Percentiles rank a stretch among this genome's conserved stretches.
Evolutionary conservation across 257 asterid genomes (phyloP).

Genomic region (Forsythia viridissima): DNA sequence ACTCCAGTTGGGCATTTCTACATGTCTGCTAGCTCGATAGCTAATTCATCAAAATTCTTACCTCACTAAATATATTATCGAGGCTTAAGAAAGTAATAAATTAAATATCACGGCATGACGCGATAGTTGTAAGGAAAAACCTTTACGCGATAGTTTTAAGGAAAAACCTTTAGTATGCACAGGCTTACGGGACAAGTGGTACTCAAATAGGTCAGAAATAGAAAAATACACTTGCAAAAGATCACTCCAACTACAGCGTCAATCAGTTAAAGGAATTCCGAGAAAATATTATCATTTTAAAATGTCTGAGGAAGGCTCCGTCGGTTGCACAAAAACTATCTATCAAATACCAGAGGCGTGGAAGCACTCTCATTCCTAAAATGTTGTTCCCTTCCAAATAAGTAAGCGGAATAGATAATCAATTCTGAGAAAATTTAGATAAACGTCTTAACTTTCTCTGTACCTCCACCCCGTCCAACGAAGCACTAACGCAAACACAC

Average conservation of each 20-base stretch:
- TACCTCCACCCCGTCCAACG: not conserved
- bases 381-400: not conserved
- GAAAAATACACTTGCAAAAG: not conserved
- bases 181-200: not conserved
- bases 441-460: not conserved
- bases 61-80: not conserved
- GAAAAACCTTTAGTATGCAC: not conserved
- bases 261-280: not conserved
- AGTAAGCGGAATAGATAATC: not conserved
- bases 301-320: not conserved
- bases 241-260: not conserved
- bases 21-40: not conserved
- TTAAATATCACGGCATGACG: not conserved
- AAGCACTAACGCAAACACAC: not conserved
- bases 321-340: not conserved
- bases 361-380: not conserved
- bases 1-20: not conserved
- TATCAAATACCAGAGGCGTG: not conserved
- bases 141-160: not conserved
- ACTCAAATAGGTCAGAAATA: not conserved
- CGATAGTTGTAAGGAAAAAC: not conserved
- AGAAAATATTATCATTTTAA: not conserved
- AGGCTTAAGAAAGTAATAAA: not conserved
- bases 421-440: not conserved
- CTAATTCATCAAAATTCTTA: not conserved